These are phyloP conservation scores for Skeletonema tropicum DNA, from an alignment of 108 stramenopile genomes.

Conservation along the genomic window DNA sequence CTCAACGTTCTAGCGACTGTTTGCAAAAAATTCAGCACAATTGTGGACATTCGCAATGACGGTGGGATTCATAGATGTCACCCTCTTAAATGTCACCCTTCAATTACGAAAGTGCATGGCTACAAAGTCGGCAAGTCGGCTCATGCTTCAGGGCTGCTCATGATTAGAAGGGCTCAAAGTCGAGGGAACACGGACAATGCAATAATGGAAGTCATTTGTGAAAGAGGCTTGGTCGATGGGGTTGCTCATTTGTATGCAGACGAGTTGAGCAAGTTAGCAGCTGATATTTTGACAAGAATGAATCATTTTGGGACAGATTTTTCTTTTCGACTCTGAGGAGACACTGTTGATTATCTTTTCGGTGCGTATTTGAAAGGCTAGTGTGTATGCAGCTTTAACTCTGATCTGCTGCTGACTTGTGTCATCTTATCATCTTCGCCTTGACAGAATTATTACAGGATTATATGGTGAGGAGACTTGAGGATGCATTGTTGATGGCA, in stretches of 20 bases:
- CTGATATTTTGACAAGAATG: constrained; percentile 1
- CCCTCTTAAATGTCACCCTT: no score
- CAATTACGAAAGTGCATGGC: no score
- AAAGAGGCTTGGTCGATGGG: neutral
- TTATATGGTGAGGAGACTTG: constrained; percentile 1
- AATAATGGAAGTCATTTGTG: neutral
- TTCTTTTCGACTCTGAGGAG: neutral
- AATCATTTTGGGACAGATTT: neutral
- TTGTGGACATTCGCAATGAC: no score
- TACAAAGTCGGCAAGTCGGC: no score
- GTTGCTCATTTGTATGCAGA: neutral
- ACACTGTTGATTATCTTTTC: neutral
- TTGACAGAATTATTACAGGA: neutral
- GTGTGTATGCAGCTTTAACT: neutral
- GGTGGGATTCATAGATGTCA: no score
- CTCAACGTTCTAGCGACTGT: no score
- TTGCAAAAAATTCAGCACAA: no score
- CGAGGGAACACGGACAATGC: neutral
- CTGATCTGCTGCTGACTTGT: neutral
- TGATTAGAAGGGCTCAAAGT: no score
- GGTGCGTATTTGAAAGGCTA: neutral
- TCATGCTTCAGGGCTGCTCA: no score
- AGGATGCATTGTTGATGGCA: constrained; percentile 5
- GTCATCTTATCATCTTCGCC: no score
- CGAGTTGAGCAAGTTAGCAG: neutral